These are phyloP conservation scores for Phytopythium oedochilum DNA, from an alignment of 352 stramenopile genomes.

Conservation along the genomic window DNA sequence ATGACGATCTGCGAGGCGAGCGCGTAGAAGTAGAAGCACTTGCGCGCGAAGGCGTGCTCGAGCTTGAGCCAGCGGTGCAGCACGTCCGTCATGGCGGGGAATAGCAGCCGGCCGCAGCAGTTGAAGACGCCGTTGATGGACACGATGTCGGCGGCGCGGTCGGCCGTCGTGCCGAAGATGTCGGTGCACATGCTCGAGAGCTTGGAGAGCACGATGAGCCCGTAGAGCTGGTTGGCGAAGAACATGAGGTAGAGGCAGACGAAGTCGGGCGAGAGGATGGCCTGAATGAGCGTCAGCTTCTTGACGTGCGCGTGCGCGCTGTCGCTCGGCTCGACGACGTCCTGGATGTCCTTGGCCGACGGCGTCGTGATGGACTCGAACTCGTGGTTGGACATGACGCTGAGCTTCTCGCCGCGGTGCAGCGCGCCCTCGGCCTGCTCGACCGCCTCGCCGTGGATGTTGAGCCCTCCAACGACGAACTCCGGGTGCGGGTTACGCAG, in stretches of 20 bases:
- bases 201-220: conserved; percentile 62
- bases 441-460: conserved; percentile 57
- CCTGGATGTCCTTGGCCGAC: conserved; percentile 27
- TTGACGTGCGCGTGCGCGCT: conserved; percentile 30
- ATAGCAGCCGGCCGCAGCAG: conserved; percentile 42
- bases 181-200: conserved; percentile 51
- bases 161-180: conserved; percentile 36
- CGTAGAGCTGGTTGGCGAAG: conserved; percentile 58
- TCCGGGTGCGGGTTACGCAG: conserved; percentile 41
- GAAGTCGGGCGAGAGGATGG: conserved; percentile 50
- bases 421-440: conserved; percentile 26
- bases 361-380: conserved; percentile 40
- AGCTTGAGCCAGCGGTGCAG: conserved; percentile 38
- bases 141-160: conserved; percentile 40
- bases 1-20: conserved; percentile 63
- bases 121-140: conserved; percentile 66
- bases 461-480: conserved; percentile 42
- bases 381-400: conserved; percentile 35
- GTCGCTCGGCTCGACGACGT: conserved; percentile 11
- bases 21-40: conserved; percentile 60
- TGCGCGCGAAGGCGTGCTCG: conserved; percentile 42
- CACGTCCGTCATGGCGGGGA: conserved; percentile 41
- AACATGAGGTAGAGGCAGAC: conserved; percentile 73
- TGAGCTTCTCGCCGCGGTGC: conserved; percentile 31
- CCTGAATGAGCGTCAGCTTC: conserved; percentile 46